Conservation (phyloP, 495 filamentous ascomycete genomes). For the Aspergillus homomorphus region DNA sequence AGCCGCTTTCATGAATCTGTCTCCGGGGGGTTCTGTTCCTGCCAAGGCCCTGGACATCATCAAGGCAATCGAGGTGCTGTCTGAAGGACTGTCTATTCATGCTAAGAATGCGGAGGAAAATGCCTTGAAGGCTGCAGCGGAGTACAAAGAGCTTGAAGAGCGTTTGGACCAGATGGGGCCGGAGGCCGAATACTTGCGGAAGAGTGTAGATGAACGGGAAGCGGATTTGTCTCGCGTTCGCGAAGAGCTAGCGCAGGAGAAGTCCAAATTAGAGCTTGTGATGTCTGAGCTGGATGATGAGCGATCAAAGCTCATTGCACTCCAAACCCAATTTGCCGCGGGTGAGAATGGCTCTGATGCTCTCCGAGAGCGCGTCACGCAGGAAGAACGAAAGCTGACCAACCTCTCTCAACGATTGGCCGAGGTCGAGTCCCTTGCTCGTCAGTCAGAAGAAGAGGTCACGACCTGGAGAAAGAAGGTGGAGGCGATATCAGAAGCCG, state of each 20-base stretch:
- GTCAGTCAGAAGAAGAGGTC: constrained; percentile 64
- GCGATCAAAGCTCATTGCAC: constrained; percentile 57
- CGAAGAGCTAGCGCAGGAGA: constrained; percentile 51
- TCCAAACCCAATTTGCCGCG: constrained; percentile 67
- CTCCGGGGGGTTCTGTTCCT: constrained; percentile 53
- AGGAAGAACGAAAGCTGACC: constrained; percentile 63
- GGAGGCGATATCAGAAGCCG: constrained; percentile 49
- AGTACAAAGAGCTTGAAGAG: constrained; percentile 50
- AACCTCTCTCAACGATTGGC: constrained; percentile 62
- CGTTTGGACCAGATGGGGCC: constrained; percentile 41
- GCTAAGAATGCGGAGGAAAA: constrained; percentile 40
- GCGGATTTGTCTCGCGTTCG: constrained; percentile 35
- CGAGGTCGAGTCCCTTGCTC: constrained; percentile 61
- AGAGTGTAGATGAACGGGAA: constrained; percentile 44
- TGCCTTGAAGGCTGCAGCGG: constrained; percentile 32
- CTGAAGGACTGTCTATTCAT: constrained; percentile 53
- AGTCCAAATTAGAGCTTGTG: constrained; percentile 54
- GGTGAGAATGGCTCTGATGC: constrained; percentile 79
- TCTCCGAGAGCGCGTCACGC: constrained; percentile 64
- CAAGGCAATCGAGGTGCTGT: constrained; percentile 60
- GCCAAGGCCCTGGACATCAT: constrained; percentile 57
- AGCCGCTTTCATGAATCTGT: constrained; percentile 60
- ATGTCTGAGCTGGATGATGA: constrained; percentile 65
- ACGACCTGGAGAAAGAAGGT: constrained; percentile 56
- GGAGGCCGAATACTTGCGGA: constrained; percentile 39